Conservation (phyloP, 306 rosid genomes). For the Hylodesmum podocarpum region DNA sequence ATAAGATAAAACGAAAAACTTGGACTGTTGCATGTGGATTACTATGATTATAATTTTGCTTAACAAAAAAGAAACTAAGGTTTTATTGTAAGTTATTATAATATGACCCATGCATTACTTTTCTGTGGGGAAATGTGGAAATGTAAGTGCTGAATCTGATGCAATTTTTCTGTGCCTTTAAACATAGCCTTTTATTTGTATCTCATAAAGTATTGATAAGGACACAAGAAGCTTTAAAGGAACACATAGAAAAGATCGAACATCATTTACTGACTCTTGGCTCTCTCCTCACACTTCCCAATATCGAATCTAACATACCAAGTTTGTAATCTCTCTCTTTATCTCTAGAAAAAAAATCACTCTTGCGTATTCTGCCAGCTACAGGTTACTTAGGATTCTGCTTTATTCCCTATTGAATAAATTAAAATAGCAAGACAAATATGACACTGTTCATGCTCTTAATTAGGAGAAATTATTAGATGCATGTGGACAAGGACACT, state of each 20-base stretch:
- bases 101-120: constrained; percentile 8
- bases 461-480: too few relatives aligned
- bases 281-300: constrained; percentile 27
- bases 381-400: background rate
- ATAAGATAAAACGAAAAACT: background rate
- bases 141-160: constrained; percentile 21
- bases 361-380: background rate
- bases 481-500: background rate
- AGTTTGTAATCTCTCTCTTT: constrained; percentile 11
- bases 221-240: constrained; percentile 16
- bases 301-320: background rate
- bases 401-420: background rate
- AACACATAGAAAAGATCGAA: constrained; percentile 21
- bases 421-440: constrained; percentile 3
- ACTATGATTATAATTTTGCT: background rate
- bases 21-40: background rate
- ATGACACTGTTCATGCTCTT: background rate
- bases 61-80: background rate
- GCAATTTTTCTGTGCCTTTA: constrained; percentile 20
- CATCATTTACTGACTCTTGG: constrained; percentile 15
- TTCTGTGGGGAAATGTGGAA: constrained; percentile 1
- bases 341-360: background rate
- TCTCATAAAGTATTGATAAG: constrained; percentile 27
- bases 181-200: background rate
- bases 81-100: too few relatives aligned